Evolutionary conservation across 2,329 filamentous ascomycete species (phyloP), one percentile per base, ranked within the genome.

Genomic region (Microcyclospora pomicola): DNA sequence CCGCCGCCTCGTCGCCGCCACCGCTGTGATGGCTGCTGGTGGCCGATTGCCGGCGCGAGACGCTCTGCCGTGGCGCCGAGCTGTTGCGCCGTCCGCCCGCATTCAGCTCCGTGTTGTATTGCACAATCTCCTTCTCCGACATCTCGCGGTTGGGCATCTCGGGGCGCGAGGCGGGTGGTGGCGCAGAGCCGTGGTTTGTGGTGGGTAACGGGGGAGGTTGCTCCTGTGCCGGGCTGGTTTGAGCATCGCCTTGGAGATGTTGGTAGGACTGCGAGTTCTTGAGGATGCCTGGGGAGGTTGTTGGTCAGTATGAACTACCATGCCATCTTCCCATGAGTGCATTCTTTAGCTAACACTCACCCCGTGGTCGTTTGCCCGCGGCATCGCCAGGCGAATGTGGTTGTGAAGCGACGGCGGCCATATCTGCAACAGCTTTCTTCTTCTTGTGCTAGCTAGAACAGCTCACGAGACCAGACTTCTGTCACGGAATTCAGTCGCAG

Each of bases 31-130:
- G 33, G 3, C 39, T 37, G 19, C 40, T 43, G 43, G 63, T 63
- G 27, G 58, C 59, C 4, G 82, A 87, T 47, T 79, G 80, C 36
- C 84, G 79, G 39, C 85, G 80, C n/a, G 78, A 81, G 7, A 74
- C 71, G 24, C 71, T 72, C 5, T 75, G 75, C 45, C 73, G 73
- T 2, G 77, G 71, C 16, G 75, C 75, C 2, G 84, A 88, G 0
- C 83, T 91, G 14, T 82, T 88, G 44, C 84, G 80, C 36, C 84
- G 82, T 37, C 82, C 81, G 27, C 91, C 91, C 33, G 91, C 86
- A 67, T 98, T 98, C 58, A 83, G 77, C 44, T 95, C 75, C 1
- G 91, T 98, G 64, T 98, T 98, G 60, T 87, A 79, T 42, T 96
- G 75, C 3, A 86, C 92, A 51, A 95, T 69, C 56, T 96, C 91